Evolutionary conservation across 305 asterid genomes (phyloP).

Genomic region (Fraxinus albicans): DNA sequence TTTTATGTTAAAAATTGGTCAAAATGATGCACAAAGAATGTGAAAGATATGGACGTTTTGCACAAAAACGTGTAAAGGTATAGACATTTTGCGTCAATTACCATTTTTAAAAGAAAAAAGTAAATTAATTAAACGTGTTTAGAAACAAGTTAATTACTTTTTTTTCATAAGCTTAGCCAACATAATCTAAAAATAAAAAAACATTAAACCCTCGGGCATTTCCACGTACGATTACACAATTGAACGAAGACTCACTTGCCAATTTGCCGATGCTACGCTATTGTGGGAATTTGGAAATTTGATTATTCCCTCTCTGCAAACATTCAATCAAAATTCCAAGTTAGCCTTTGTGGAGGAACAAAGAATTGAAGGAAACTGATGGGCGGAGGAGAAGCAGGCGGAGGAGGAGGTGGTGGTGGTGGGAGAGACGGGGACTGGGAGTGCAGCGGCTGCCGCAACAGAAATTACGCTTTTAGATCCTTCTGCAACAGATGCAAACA

Average conservation of each 20-base stretch:
- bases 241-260: not conserved
- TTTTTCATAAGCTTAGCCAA: too few relatives aligned
- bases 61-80: too few relatives aligned
- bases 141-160: not conserved
- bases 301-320: not conserved
- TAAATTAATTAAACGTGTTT: not conserved
- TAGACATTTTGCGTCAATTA: too few relatives aligned
- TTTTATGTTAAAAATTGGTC: too few relatives aligned
- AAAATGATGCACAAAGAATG: too few relatives aligned
- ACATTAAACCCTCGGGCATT: not conserved
- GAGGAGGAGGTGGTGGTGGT: constrained; percentile 27
- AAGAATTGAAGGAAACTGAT: not conserved
- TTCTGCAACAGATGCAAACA: constrained; percentile 81
- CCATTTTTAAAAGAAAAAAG: not conserved
- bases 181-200: not conserved
- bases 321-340: not conserved
- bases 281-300: not conserved
- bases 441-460: constrained; percentile 71
- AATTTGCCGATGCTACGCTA: not conserved
- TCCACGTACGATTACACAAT: not conserved
- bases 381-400: constrained; percentile 8
- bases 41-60: too few relatives aligned
- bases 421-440: constrained; percentile 91
- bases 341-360: not conserved
- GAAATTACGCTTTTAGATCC: constrained; percentile 80